Conservation (phyloP, 2,329 filamentous ascomycete species). For the Ophiocordyceps sinensis region DNA sequence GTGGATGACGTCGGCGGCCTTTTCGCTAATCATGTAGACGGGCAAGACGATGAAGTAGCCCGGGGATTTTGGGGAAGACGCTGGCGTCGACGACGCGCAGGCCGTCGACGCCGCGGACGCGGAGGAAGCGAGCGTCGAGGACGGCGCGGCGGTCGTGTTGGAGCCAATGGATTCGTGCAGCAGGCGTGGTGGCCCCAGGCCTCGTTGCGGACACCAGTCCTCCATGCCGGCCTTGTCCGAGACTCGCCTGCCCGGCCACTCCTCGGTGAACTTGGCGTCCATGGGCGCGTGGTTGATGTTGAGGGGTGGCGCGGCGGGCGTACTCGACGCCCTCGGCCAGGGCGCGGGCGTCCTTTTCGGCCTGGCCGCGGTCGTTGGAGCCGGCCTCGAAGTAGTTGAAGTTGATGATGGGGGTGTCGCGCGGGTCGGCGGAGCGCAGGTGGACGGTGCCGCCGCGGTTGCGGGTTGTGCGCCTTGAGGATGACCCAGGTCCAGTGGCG, state of each 20-base stretch:
- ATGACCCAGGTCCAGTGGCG: slow-evolving; percentile 22
- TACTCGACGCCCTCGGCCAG: slow-evolving; percentile 40
- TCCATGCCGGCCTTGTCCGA: neutral
- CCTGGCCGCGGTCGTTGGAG: slow-evolving; percentile 21
- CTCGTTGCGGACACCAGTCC: slow-evolving; percentile 21
- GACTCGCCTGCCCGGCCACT: slow-evolving; percentile 16
- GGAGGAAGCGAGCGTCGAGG: slow-evolving; percentile 34
- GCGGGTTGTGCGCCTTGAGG: slow-evolving; percentile 48
- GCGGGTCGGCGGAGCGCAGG: slow-evolving; percentile 47
- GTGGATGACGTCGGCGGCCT: slow-evolving; percentile 24
- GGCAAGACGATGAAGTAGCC: slow-evolving; percentile 32
- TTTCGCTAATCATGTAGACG: slow-evolving; percentile 42
- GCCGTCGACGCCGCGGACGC: slow-evolving; percentile 35
- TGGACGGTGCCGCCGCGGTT: slow-evolving; percentile 48
- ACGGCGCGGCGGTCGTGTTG: slow-evolving; percentile 37
- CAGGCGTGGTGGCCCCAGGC: slow-evolving; percentile 44
- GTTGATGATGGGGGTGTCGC: slow-evolving; percentile 45
- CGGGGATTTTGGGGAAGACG: slow-evolving; percentile 33
- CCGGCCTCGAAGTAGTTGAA: slow-evolving; percentile 47
- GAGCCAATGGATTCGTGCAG: slow-evolving; percentile 38
- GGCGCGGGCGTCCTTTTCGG: slow-evolving; percentile 34
- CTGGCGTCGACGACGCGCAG: slow-evolving; percentile 48
- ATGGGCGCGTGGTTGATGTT: slow-evolving; percentile 11
- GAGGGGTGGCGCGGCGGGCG: slow-evolving; percentile 23
- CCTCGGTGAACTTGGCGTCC: slow-evolving; percentile 3